A percentile compares a stretch with the other conserved stretches of the same genome.
Conservation (phyloP, 2,329 filamentous ascomycete genomes). For the Xylariaceae sp. region DNA sequence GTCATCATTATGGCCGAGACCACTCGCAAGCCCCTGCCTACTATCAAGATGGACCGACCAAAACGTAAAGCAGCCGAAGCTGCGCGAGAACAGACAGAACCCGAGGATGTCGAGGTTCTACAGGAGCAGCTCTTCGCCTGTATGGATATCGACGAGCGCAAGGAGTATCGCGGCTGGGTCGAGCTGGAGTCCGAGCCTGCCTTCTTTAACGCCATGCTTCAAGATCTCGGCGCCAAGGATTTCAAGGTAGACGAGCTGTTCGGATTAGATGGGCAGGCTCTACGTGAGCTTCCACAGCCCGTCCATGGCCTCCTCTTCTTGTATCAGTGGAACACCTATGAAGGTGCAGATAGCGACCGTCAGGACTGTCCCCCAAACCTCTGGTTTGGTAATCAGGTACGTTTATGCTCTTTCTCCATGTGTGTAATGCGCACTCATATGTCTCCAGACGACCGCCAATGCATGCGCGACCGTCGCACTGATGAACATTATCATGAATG, state of each 20-base stretch:
- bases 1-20: slow-evolving; percentile 14
- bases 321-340: slow-evolving; percentile 65
- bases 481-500: slow-evolving; percentile 91
- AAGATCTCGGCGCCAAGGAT: slow-evolving; percentile 71
- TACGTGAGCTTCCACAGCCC: slow-evolving; percentile 64
- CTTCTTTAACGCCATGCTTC: slow-evolving; percentile 82
- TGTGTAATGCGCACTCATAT: not conserved
- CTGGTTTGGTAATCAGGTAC: slow-evolving; percentile 93
- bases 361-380: slow-evolving; percentile 59
- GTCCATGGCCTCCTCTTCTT: slow-evolving; percentile 87
- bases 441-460: slow-evolving; percentile 68
- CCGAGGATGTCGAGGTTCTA: slow-evolving; percentile 35
- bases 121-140: slow-evolving; percentile 47
- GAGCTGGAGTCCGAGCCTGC: slow-evolving; percentile 91
- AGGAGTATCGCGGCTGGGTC: slow-evolving; percentile 69
- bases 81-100: slow-evolving; percentile 30
- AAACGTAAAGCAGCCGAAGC: slow-evolving; percentile 44
- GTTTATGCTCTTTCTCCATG: slow-evolving; percentile 13
- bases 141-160: slow-evolving; percentile 50
- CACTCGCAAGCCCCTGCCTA: slow-evolving; percentile 10
- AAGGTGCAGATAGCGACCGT: slow-evolving; percentile 49
- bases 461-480: slow-evolving; percentile 91
- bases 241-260: slow-evolving; percentile 77
- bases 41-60: slow-evolving; percentile 30
- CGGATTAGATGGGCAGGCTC: slow-evolving; percentile 63